A percentile compares a stretch with the other conserved stretches of the same genome.
phyloP scores from a whole-genome alignment of 1,284 basidiomycete species.

The Papiliotrema fonsecae region DNA sequence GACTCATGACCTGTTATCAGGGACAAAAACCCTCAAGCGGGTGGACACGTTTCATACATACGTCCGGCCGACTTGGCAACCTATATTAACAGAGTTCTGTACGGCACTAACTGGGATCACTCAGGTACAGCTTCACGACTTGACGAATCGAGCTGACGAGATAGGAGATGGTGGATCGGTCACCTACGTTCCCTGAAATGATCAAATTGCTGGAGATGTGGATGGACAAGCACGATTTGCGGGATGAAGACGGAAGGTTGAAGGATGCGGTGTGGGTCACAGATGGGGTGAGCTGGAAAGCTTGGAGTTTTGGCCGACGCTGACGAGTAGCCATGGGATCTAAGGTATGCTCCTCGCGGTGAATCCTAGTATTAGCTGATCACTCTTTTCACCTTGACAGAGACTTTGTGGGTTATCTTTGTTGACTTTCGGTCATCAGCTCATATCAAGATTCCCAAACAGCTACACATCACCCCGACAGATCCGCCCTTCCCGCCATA shows the following conservation, averaged over 20 bases:
- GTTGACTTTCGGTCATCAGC: neutral
- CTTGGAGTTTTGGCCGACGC: neutral
- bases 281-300: constrained; percentile 48
- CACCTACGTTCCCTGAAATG: constrained; percentile 71
- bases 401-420: constrained; percentile 28
- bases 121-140: constrained; percentile 56
- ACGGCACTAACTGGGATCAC: constrained; percentile 82
- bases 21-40: constrained; percentile 14
- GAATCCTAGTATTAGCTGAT: constrained; percentile 1
- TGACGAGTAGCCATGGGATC: constrained; percentile 38
- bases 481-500: constrained; percentile 34
- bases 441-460: constrained; percentile 32
- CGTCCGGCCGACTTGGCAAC: constrained; percentile 81
- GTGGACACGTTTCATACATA: constrained; percentile 75
- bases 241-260: constrained; percentile 35
- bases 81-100: constrained; percentile 76
- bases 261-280: constrained; percentile 52
- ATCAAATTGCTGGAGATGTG: constrained; percentile 64
- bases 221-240: constrained; percentile 52
- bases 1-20: constrained; percentile 57
- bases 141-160: neutral
- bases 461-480: constrained; percentile 43
- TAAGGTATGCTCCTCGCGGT: constrained; percentile 29
- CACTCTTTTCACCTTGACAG: constrained; percentile 11
- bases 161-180: constrained; percentile 71